A percentile compares a stretch with the other conserved stretches of the same genome.
These are phyloP conservation scores for Pseudodiploospora longispora DNA, from an alignment of 2,329 filamentous ascomycete genomes.

Conservation along the genomic window DNA sequence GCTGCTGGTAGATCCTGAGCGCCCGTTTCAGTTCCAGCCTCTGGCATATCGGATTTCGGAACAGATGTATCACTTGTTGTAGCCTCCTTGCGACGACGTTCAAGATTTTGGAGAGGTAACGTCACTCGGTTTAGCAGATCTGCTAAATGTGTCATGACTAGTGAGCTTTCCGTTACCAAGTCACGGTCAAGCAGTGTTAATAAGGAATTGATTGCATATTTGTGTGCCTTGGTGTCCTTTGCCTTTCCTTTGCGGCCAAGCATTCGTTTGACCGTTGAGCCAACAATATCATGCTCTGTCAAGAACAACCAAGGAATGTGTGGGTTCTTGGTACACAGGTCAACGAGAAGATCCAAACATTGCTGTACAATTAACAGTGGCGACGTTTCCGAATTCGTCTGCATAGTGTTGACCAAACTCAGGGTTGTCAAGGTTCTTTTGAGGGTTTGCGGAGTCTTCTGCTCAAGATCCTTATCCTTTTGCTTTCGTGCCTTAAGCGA, in stretches of 20 bases:
- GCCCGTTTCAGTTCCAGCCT: slow-evolving; percentile 15
- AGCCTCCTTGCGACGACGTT: slow-evolving; percentile 74
- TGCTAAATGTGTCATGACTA: slow-evolving; percentile 90
- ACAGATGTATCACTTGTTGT: slow-evolving; percentile 35
- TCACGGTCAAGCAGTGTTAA: slow-evolving; percentile 85
- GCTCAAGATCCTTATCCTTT: slow-evolving; percentile 49
- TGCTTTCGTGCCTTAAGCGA: slow-evolving; percentile 84
- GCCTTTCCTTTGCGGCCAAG: slow-evolving; percentile 77
- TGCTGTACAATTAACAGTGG: slow-evolving; percentile 94
- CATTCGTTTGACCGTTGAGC: slow-evolving; percentile 67
- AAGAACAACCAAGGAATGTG: slow-evolving; percentile 89
- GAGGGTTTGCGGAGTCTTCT: slow-evolving; percentile 71
- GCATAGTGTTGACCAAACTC: slow-evolving; percentile 31
- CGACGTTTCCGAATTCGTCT: slow-evolving; percentile 76
- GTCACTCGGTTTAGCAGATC: slow-evolving; percentile 83
- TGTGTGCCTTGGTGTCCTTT: slow-evolving; percentile 75
- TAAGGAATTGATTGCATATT: slow-evolving; percentile 87
- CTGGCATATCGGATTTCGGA: slow-evolving; percentile 32
- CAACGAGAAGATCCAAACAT: slow-evolving; percentile 77
- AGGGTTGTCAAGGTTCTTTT: slow-evolving; percentile 66
- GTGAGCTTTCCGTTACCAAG: slow-evolving; percentile 92
- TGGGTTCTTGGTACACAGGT: slow-evolving; percentile 74
- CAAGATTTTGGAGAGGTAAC: slow-evolving; percentile 69
- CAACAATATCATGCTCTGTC: slow-evolving; percentile 77
- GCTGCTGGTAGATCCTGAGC: slow-evolving; percentile 23